Evolutionary conservation across 140 eudicot genomes (phyloP), one percentile per base, ranked within the genome.

Genomic region (Stevia rebaudiana): DNA sequence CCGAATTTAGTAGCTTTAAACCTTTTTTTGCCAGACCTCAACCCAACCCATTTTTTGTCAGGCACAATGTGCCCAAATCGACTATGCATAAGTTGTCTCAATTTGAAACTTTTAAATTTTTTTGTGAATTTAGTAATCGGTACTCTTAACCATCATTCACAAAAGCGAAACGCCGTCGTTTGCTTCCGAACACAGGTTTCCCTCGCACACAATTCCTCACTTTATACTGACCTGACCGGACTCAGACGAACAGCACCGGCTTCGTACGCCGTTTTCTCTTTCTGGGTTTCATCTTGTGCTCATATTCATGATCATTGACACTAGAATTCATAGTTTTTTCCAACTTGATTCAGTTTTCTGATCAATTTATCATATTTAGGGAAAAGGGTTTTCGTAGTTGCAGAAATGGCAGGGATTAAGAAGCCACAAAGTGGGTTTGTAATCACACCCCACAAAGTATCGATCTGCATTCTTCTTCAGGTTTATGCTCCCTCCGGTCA

Each of bases 381-480:
- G 37, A 30, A 53, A 56, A 39, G 56, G 57, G 57, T 31, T 41
- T 63, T 30, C 12, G 11, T 41, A 62, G 57, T 30, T 49, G 62
- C 52, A 60, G 66, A 42, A 65, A 79, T 85, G 86, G 79, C 84
- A 16, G 86, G 89, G 63, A 72, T 73, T 8, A 53, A 78, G 70
- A 86, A 79, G 86, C 76, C 85, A 58, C 80, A 71, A 62, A 81
- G 83, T 39, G 79, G 74, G 8, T 84, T 90, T 66, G 30, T 78
- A 16, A 43, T 90, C 33, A 82, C 94, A 4, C 97, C 97, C 8
- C 95, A 90, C 84, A 90, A 87, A 80, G 84, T 90, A 48, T 84
- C 95, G 2, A 64, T 90, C 36, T 87, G 95, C 70, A 57, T 87
- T 1, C 86, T 87, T 12, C 42, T 82, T 13, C 97, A 87, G 69